Conservation (phyloP, 1,284 basidiomycete genomes). For the Malassezia cuniculi region DNA sequence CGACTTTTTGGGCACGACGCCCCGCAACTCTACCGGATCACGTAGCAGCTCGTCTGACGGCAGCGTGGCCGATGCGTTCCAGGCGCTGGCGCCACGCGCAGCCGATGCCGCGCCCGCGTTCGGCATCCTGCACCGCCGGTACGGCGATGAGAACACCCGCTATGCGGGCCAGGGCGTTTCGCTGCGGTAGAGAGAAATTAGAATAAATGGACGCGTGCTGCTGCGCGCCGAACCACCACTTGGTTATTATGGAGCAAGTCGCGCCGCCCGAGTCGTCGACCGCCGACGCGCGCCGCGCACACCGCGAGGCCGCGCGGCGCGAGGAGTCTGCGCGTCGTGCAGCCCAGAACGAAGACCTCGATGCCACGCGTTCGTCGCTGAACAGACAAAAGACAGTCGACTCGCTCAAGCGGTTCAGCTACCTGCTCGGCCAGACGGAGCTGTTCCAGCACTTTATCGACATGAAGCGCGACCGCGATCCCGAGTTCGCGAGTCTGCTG, state of each 20-base stretch:
- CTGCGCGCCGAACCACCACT: slow-evolving; percentile 16
- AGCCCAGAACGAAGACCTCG: slow-evolving; percentile 29
- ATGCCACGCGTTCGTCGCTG: slow-evolving; percentile 29
- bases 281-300: slow-evolving; percentile 19
- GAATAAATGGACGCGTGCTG: slow-evolving; percentile 24
- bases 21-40: too few relatives aligned
- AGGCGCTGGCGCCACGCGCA: slow-evolving; percentile 11
- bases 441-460: slow-evolving; percentile 46
- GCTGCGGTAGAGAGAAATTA: slow-evolving; percentile 11
- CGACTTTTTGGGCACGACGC: slow-evolving; percentile 1
- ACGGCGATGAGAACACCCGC: slow-evolving; percentile 13
- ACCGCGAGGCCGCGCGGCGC: slow-evolving; percentile 20
- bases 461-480: slow-evolving; percentile 61
- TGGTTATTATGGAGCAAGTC: slow-evolving; percentile 12
- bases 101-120: slow-evolving; percentile 9
- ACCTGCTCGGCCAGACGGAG: slow-evolving; percentile 43
- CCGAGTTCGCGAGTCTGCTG: slow-evolving; percentile 78
- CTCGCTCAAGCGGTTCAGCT: slow-evolving; percentile 40
- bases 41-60: too few relatives aligned
- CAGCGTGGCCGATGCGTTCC: slow-evolving; percentile 7
- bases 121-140: slow-evolving; percentile 9
- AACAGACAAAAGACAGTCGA: slow-evolving; percentile 37
- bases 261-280: slow-evolving; percentile 11
- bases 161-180: slow-evolving; percentile 14
- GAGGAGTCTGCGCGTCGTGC: slow-evolving; percentile 21